A percentile compares a stretch with the other conserved stretches of the same genome.
Conservation (phyloP, 805 yeast species). For the Candida nemodendra region DNA sequence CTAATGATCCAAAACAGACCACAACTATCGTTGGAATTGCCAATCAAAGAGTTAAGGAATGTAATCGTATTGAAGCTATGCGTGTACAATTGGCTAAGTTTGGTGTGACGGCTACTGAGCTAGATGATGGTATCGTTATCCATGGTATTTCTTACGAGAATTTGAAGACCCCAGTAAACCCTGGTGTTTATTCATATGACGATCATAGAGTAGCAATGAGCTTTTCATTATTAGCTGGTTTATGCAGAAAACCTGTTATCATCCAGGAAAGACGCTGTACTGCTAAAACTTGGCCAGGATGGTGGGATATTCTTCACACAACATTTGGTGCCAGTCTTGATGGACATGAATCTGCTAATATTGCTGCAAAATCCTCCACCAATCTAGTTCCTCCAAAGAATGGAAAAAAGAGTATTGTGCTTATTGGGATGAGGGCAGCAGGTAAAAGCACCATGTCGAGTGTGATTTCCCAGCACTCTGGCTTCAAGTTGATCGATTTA, state of each 20-base stretch:
- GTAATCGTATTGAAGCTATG: constrained; percentile 96
- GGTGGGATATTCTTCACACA: constrained; percentile 94
- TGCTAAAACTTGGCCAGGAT: constrained; percentile 99
- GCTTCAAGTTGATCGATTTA: constrained; percentile 69
- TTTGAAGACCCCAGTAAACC: constrained; percentile 54
- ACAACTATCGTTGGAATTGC: constrained; percentile 94
- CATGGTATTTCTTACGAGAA: constrained; percentile 58
- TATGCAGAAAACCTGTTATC: constrained; percentile 55
- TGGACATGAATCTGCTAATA: constrained; percentile 57
- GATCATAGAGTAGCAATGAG: constrained; percentile 99
- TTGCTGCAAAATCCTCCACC: constrained; percentile 12
- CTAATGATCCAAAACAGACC: constrained; percentile 50
- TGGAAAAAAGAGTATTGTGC: constrained; percentile 59
- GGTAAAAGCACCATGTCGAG: constrained; percentile 87
- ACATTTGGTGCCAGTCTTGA: constrained; percentile 61
- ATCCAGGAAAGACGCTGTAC: constrained; percentile 89
- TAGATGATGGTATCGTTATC: constrained; percentile 89
- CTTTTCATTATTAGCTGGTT: constrained; percentile 81
- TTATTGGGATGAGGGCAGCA: constrained; percentile 98
- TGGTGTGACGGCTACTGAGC: constrained; percentile 81
- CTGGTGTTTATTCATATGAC: constrained; percentile 78
- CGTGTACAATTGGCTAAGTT: constrained; percentile 81
- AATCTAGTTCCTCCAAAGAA: constrained; percentile 30
- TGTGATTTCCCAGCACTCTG: constrained; percentile 71
- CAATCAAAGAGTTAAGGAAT: constrained; percentile 96